Evolutionary conservation across 1,284 basidiomycete genomes (phyloP), one percentile per base, ranked within the genome.

Genomic region (Pascua sp.): DNA sequence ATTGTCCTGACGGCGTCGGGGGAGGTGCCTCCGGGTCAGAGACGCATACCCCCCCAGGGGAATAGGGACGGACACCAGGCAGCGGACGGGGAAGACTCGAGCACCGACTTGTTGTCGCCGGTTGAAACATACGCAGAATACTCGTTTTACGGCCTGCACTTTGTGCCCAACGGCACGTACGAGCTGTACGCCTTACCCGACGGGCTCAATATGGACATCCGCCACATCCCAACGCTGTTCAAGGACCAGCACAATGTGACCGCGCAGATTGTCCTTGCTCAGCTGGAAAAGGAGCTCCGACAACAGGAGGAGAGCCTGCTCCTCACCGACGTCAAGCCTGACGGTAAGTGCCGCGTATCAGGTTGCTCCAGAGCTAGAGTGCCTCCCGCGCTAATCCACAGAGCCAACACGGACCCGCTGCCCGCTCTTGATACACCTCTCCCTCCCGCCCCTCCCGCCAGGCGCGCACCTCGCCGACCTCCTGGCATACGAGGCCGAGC

Each of bases 131-230:
- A 32, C 24, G 24, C 24, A 3, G 65, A 69, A 15, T 78, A 78
- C 56, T 64, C 68, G 43, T 66, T 78, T 42, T 68, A 67, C 51
- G 91, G 89, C 4, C 80, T 93, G 12, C 90, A 92, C 75, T 85
- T 89, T 67, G 64, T 87, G 10, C 78, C 82, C 10, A 88, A 89
- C 62, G 91, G 91, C 1, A 84, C 87, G 1, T 84, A 92, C 43
- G 87, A 86, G 67, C 87, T 89, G 0, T 82, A 87, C 59, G 88
- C 84, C 8, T 81, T 85, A 65, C 84, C 87, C 5, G 74, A 77
- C 17, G 85, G 86, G 18, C 63, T 65, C 53, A 53, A 55, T 43
- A 56, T 42, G 80, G 79, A 60, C 77, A 80, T 63, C 80, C 86
- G 57, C 84, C 89, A 69, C 42, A 82, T 91, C 44, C 84, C 90